These are phyloP conservation scores for Cystobasidium onofrii DNA, from an alignment of 768 basidiomycete species.

Conservation along the genomic window DNA sequence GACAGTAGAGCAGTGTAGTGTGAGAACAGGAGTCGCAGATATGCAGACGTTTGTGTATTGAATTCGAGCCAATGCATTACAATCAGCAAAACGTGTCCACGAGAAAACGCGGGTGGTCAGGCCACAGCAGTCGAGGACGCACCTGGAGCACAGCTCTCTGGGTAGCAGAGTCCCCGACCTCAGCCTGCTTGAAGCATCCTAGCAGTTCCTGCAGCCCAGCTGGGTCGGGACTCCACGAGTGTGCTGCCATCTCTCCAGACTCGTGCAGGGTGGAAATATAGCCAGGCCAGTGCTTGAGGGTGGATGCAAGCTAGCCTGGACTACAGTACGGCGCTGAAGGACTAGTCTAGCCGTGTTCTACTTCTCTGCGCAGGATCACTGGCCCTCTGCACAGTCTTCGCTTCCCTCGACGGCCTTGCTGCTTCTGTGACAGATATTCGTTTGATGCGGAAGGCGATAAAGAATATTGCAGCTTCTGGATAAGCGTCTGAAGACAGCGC, in stretches of 20 bases:
- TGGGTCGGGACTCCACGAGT: slow-evolving; percentile 71
- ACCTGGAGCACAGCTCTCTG: slow-evolving; percentile 27
- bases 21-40: neutral
- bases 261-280: neutral
- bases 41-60: neutral
- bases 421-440: neutral
- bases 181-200: slow-evolving; percentile 77
- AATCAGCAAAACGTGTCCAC: slow-evolving; percentile 14
- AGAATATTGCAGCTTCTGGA: neutral
- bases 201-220: slow-evolving; percentile 85
- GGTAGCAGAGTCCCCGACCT: neutral
- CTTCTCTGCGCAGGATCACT: neutral
- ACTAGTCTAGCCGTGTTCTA: neutral
- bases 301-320: neutral
- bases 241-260: slow-evolving; percentile 1
- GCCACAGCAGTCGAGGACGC: neutral
- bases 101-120: neutral
- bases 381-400: neutral
- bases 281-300: neutral
- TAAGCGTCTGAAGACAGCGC: neutral
- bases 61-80: neutral
- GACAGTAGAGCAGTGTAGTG: neutral
- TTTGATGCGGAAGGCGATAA: too few species aligned
- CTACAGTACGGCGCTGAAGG: neutral
- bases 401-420: neutral